Evolutionary conservation across 2,329 filamentous ascomycete genomes (phyloP), one percentile per base, ranked within the genome.

Genomic region (Diplocarpon rosae): DNA sequence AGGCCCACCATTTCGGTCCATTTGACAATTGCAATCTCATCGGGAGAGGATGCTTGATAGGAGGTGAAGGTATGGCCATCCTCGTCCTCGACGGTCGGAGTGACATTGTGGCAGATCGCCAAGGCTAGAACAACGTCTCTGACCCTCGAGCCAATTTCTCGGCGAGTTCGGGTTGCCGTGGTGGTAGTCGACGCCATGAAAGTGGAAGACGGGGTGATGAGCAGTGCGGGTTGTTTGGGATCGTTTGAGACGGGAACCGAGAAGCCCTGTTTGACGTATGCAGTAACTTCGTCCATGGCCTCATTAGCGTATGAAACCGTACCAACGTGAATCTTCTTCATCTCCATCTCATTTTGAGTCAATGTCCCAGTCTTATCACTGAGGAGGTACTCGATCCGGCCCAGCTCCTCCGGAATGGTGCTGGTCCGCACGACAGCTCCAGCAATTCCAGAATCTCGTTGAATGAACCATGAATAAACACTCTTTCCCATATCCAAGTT

Each of bases 281-380:
- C 76, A 11, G 78, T 70, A 11, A 98, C 92, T 66, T 98, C 93
- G 55, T 96, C 92, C 92, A 98, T 98, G 9, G 92, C 90, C 61
- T 98, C 92, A 56, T 95, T 95, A 29, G 90, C 92, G 59, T 98
- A 98, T 1, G 90, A 96, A 1, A 96, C 92, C 9, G 92, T 98
- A 9, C 93, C 92, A 42, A 98, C 86, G 59, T 98, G 93, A 5
- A 98, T 90, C 66, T 98, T 98, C 62, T 93, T 95, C 74, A 98
- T 83, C 60, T 95, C 90, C 89, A 95, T 95, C 59, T 95, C 87
- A 59, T 98, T 98, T 56, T 96, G 88, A 0, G 92, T 98, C 48
- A 98, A 65, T 1, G 92, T 98, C n/a, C 92, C 92, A 0, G 92
- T 98, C 65, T 98, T 98, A 64, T 98, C 92, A 51, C 87, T 95